Percentiles rank a stretch among this genome's conserved stretches.
phyloP scores from a whole-genome alignment of 2,329 filamentous ascomycete species.

The Aspergillus pseudotamarii region DNA sequence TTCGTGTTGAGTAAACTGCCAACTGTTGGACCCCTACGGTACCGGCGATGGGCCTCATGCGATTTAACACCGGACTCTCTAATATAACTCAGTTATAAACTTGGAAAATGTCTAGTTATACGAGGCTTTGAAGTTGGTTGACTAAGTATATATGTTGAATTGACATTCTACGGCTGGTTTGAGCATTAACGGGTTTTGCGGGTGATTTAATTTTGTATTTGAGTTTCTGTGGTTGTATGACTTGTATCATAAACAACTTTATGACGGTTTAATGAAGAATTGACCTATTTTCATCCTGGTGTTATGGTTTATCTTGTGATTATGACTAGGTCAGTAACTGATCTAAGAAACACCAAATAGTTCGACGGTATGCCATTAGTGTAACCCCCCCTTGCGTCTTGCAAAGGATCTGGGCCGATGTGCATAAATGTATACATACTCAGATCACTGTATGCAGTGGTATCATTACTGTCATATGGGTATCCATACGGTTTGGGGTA shows the following conservation, averaged over 20 bases:
- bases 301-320: not conserved
- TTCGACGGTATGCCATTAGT: not conserved
- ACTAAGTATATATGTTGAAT: not conserved
- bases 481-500: not conserved
- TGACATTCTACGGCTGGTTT: not conserved
- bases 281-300: not conserved
- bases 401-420: not conserved
- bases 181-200: not conserved
- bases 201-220: not conserved
- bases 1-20: slow-evolving; percentile 45
- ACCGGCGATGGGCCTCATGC: not conserved
- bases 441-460: too few species aligned
- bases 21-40: not conserved
- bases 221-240: not conserved
- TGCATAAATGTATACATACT: not conserved
- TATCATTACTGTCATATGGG: not conserved
- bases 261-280: not conserved
- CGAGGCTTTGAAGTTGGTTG: too few species aligned
- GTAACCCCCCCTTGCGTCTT: not conserved
- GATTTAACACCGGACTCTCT: not conserved
- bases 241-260: not conserved
- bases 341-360: not conserved
- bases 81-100: not conserved
- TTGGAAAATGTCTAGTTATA: too few species aligned
- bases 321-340: not conserved